Evolutionary conservation across 441 rosid species (phyloP).

Genomic region (Melianthus villosus): DNA sequence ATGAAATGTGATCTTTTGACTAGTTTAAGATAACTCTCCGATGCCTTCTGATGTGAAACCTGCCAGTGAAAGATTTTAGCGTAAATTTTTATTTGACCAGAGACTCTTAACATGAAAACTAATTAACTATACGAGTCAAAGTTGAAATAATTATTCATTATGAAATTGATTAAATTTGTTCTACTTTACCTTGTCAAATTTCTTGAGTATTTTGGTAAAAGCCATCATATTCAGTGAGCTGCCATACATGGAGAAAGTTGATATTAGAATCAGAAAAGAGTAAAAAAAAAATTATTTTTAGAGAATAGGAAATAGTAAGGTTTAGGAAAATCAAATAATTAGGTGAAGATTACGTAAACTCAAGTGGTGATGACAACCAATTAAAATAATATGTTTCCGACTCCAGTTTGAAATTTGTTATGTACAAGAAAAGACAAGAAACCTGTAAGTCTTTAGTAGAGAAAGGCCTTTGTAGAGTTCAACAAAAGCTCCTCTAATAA

Average conservation of each 20-base stretch:
- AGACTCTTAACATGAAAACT: neutral
- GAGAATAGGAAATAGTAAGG: no score
- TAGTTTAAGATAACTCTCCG: conserved; percentile 55
- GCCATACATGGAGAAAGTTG: no score
- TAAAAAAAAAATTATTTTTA: no score
- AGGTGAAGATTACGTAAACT: no score
- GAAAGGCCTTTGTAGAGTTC: conserved; percentile 83
- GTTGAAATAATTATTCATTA: conserved; percentile 1
- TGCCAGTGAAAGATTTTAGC: conserved; percentile 5
- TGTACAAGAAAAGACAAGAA: no score
- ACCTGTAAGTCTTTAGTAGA: conserved; percentile 68
- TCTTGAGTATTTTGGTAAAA: conserved; percentile 79
- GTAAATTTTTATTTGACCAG: neutral
- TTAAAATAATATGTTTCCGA: no score
- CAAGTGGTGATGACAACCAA: no score
- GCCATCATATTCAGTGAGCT: conserved; percentile 88
- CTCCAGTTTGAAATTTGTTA: no score
- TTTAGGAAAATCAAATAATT: no score
- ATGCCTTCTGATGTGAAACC: conserved; percentile 67
- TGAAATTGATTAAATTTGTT: no score
- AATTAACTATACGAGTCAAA: no score
- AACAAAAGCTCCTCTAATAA: conserved; percentile 71
- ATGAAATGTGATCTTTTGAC: conserved; percentile 82
- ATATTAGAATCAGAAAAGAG: no score
- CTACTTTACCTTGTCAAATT: conserved; percentile 97